phyloP scores from a whole-genome alignment of 345 rosid genomes.

The Cardiospermum halicacabum region DNA sequence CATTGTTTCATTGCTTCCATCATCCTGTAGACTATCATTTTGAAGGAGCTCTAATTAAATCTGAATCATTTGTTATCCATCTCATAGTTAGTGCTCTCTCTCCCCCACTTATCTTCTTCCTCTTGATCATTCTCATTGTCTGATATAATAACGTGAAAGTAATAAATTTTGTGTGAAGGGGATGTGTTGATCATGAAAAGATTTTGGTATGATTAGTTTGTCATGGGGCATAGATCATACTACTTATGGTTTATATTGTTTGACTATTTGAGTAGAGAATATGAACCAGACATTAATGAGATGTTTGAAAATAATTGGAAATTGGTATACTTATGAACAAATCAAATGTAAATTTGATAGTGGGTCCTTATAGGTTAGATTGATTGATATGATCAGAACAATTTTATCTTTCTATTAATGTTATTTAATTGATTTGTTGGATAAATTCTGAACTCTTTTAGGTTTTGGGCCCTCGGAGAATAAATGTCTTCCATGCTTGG shows the following conservation, averaged over 20 bases:
- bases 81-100: too few species aligned
- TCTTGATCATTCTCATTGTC: too few species aligned
- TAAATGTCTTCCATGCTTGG: slow-evolving; percentile 36
- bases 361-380: not conserved
- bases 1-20: too few species aligned
- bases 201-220: too few species aligned
- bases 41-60: too few species aligned
- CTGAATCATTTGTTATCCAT: too few species aligned
- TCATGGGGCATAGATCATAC: slow-evolving; percentile 2
- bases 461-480: slow-evolving; percentile 53
- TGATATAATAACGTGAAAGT: too few species aligned
- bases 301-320: not conserved
- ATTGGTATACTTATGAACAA: not conserved
- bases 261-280: not conserved
- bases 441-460: slow-evolving; percentile 20
- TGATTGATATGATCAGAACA: not conserved
- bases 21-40: too few species aligned
- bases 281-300: not conserved
- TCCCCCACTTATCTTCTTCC: too few species aligned
- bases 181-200: too few species aligned
- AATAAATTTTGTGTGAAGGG: too few species aligned
- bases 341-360: not conserved
- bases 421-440: not conserved
- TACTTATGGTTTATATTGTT: not conserved
- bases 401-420: not conserved